Percentiles rank a stretch among this genome's conserved stretches.
These are phyloP conservation scores for Albifimbria verrucaria DNA, from an alignment of 2,329 filamentous ascomycete species.

Conservation along the genomic window DNA sequence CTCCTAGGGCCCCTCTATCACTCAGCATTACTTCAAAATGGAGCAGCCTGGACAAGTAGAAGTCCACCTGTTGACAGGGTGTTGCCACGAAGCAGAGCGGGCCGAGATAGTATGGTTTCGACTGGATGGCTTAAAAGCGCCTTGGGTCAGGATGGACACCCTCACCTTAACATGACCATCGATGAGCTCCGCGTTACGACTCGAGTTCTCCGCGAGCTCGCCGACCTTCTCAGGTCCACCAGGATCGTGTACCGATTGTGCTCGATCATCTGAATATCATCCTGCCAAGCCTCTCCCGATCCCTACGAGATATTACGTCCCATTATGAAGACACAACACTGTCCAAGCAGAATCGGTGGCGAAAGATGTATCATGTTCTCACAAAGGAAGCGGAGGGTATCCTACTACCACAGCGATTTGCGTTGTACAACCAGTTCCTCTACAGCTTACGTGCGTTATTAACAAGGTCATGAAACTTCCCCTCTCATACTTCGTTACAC, in stretches of 20 bases:
- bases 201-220: constrained; percentile 49
- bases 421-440: constrained; percentile 55
- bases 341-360: constrained; percentile 50
- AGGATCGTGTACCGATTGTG: constrained; percentile 46
- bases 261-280: constrained; percentile 54
- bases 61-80: constrained; percentile 45
- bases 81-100: constrained; percentile 51
- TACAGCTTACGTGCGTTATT: constrained; percentile 47
- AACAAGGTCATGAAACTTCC: constrained; percentile 37
- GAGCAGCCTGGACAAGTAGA: constrained; percentile 24
- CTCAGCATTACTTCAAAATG: constrained; percentile 18
- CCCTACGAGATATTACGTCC: constrained; percentile 48
- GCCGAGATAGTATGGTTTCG: constrained; percentile 44
- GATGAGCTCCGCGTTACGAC: constrained; percentile 43
- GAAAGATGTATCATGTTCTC: constrained; percentile 56
- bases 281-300: constrained; percentile 52
- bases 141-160: constrained; percentile 40
- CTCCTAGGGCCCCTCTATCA: constrained; percentile 9
- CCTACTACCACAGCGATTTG: constrained; percentile 49
- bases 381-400: constrained; percentile 49
- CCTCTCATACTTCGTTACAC: neutral
- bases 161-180: constrained; percentile 45
- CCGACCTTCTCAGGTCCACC: constrained; percentile 52
- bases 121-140: constrained; percentile 46
- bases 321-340: constrained; percentile 49